Evolutionary conservation across 805 yeast genomes (phyloP).

Genomic region (Torulaspora delbrueckii): DNA sequence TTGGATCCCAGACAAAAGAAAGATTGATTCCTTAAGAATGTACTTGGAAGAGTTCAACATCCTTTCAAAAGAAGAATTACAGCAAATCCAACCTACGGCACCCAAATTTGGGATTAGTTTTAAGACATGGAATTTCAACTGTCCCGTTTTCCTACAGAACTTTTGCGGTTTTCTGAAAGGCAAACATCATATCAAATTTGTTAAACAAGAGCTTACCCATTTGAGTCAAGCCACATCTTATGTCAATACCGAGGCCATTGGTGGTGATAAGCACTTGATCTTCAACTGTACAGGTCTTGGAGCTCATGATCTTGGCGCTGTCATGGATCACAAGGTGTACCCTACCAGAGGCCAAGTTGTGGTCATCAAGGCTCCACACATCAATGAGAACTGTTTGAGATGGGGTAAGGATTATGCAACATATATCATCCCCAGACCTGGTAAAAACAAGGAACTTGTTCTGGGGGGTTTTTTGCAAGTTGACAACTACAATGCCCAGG

Average conservation of each 20-base stretch:
- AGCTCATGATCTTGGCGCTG: constrained; percentile 60
- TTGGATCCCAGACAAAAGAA: constrained; percentile 40
- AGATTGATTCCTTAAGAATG: constrained; percentile 43
- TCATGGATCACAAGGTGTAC: constrained; percentile 53
- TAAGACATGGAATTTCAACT: constrained; percentile 65
- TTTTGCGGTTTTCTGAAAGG: constrained; percentile 42
- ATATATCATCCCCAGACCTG: constrained; percentile 68
- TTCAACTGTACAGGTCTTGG: constrained; percentile 80
- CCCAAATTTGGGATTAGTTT: constrained; percentile 50
- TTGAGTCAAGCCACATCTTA: constrained; percentile 49
- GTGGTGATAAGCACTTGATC: constrained; percentile 33
- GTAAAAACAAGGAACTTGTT: constrained; percentile 58
- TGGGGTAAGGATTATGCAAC: constrained; percentile 63
- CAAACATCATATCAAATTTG: constrained; percentile 48
- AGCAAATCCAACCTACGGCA: constrained; percentile 40
- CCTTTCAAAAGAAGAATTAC: constrained; percentile 37
- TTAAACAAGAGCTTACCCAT: constrained; percentile 45
- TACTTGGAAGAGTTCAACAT: constrained; percentile 47
- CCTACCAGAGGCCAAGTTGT: constrained; percentile 83
- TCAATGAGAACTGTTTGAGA: constrained; percentile 51
- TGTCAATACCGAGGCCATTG: constrained; percentile 33
- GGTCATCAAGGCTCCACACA: constrained; percentile 64
- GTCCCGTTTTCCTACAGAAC: constrained; percentile 55
- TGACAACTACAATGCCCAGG: constrained; percentile 53
- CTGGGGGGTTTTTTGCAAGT: constrained; percentile 72